phyloP scores from a whole-genome alignment of 371 early-diverging fungal genomes.

The Blakeslea trispora region DNA sequence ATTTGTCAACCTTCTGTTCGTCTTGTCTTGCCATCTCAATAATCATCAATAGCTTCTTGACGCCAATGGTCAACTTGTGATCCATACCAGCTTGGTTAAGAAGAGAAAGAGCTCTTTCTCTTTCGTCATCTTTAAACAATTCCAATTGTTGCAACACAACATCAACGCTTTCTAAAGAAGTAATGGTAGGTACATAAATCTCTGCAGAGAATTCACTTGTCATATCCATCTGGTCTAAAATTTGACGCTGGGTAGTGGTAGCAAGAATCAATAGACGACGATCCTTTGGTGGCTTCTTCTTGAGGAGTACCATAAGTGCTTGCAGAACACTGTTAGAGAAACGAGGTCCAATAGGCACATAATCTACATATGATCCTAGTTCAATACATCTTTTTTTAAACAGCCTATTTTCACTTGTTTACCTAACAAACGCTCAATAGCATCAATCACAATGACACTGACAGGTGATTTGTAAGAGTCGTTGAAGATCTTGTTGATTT shows the following conservation, averaged over 20 bases:
- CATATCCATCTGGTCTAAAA: slow-evolving; percentile 90
- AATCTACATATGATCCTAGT: slow-evolving; percentile 64
- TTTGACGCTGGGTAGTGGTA: slow-evolving; percentile 70
- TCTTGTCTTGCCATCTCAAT: slow-evolving; percentile 91
- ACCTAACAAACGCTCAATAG: slow-evolving; percentile 94
- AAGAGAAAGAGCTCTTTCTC: slow-evolving; percentile 50
- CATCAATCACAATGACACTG: slow-evolving; percentile 96
- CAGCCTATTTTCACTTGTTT: too few relatives aligned
- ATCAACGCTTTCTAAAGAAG: slow-evolving; percentile 65
- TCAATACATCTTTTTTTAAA: too few relatives aligned
- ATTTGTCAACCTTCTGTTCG: slow-evolving; percentile 60
- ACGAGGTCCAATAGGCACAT: slow-evolving; percentile 97
- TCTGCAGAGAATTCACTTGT: slow-evolving; percentile 83
- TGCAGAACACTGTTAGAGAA: slow-evolving; percentile 98
- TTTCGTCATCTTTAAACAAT: slow-evolving; percentile 66
- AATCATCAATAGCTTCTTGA: slow-evolving; percentile 90
- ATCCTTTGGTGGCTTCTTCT: slow-evolving; percentile 89
- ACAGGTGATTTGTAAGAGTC: slow-evolving; percentile 98
- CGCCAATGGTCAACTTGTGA: slow-evolving; percentile 73
- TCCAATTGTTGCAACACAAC: slow-evolving; percentile 67
- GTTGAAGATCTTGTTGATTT: slow-evolving; percentile 92
- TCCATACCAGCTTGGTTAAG: slow-evolving; percentile 60
- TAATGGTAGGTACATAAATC: slow-evolving; percentile 81
- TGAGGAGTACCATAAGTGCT: slow-evolving; percentile 89
- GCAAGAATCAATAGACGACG: slow-evolving; percentile 84